Conservation (phyloP, 1,284 basidiomycete species). For the Pisolithus thermaeus region DNA sequence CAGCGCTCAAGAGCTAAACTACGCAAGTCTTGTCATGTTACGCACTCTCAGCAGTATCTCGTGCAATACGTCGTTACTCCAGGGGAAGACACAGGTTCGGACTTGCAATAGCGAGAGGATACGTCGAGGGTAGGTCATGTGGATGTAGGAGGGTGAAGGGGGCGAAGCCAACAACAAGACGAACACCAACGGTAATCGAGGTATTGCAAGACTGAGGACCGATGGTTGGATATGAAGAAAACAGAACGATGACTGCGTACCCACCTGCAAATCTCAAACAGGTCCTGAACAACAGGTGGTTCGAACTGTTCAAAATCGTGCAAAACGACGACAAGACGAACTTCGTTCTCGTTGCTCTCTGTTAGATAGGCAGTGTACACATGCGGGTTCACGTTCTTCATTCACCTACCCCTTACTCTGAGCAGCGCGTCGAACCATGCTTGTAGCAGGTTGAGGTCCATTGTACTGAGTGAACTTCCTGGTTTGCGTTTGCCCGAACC, state of each 20-base stretch:
- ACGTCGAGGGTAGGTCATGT: conserved; percentile 49
- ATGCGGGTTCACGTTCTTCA: background rate
- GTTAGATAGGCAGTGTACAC: conserved; percentile 5
- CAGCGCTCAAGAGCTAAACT: background rate
- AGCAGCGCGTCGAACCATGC: conserved; percentile 50
- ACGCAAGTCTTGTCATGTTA: background rate
- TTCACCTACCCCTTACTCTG: conserved; percentile 31
- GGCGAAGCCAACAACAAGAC: conserved; percentile 54
- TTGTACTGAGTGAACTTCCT: conserved; percentile 46
- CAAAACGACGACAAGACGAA: conserved; percentile 48
- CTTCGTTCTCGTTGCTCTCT: conserved; percentile 12
- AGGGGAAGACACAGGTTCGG: conserved; percentile 42
- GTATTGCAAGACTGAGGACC: conserved; percentile 35
- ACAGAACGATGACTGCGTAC: background rate
- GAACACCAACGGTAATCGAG: conserved; percentile 53
- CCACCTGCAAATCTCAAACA: conserved; percentile 67
- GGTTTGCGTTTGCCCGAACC: conserved; percentile 37
- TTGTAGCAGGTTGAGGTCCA: conserved; percentile 53
- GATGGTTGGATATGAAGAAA: conserved; percentile 1
- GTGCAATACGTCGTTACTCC: conserved; percentile 41
- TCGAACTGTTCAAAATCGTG: conserved; percentile 71
- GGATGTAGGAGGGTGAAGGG: conserved; percentile 50
- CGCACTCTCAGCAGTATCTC: conserved; percentile 46
- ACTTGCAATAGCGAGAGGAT: conserved; percentile 54
- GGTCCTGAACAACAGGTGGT: conserved; percentile 50